Evolutionary conservation across 768 basidiomycete genomes (phyloP).

Genomic region (Clathrus columnatus): DNA sequence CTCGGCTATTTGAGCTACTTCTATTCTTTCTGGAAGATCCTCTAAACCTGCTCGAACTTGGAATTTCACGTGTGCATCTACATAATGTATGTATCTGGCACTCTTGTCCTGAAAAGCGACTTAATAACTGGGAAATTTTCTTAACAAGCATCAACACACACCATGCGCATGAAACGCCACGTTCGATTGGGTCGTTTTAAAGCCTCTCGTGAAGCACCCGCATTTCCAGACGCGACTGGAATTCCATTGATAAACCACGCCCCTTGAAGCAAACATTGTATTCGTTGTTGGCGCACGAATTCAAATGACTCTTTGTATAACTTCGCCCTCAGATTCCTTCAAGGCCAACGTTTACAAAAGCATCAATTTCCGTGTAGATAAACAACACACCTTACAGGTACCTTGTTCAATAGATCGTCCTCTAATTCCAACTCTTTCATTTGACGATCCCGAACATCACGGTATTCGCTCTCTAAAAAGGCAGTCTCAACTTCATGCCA

Average conservation of each 20-base stretch:
- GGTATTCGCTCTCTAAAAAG: conserved; percentile 76
- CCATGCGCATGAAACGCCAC: conserved; percentile 86
- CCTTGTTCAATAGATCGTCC: conserved; percentile 79
- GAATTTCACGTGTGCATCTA: conserved; percentile 74
- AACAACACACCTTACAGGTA: conserved; percentile 65
- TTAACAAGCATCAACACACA: conserved; percentile 25
- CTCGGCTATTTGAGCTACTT: conserved; percentile 70
- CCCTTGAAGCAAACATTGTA: conserved; percentile 80
- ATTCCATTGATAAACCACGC: conserved; percentile 88
- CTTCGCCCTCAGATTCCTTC: conserved; percentile 73
- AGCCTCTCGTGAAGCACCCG: conserved; percentile 38
- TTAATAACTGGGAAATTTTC: neutral
- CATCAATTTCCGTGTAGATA: neutral
- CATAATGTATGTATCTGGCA: conserved; percentile 74
- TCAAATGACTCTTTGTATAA: conserved; percentile 86
- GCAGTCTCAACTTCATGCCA: conserved; percentile 84
- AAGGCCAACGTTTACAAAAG: conserved; percentile 6
- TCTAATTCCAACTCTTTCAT: conserved; percentile 86
- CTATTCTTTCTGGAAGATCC: conserved; percentile 81
- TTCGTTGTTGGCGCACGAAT: conserved; percentile 81
- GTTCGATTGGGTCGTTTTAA: conserved; percentile 51
- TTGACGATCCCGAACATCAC: conserved; percentile 77
- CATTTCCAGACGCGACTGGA: conserved; percentile 32
- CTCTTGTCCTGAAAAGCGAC: conserved; percentile 56
- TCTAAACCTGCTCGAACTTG: conserved; percentile 73